phyloP scores from a whole-genome alignment of 108 stramenopile species.

The Cylindrotheca closterium region DNA sequence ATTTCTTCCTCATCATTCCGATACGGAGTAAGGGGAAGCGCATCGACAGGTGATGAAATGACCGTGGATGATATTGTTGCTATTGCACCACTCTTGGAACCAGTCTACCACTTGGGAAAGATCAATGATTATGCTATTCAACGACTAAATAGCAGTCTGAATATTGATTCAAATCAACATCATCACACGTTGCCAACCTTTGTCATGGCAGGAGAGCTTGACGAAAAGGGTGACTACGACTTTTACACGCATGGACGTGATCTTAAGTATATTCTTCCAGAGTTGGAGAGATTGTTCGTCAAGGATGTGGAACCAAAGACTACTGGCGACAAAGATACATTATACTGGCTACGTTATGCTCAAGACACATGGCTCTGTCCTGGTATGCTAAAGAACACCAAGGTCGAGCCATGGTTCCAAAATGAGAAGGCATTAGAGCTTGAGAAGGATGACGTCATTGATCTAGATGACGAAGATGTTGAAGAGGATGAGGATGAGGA shows the following conservation, averaged over 20 bases:
- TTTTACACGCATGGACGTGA: constrained; percentile 29
- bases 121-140: constrained; percentile 32
- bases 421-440: constrained; percentile 20
- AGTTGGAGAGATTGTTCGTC: constrained; percentile 16
- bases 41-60: constrained; percentile 26
- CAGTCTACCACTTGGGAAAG: constrained; percentile 36
- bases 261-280: constrained; percentile 20
- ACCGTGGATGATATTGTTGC: constrained; percentile 63
- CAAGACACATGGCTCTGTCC: constrained; percentile 18
- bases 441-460: constrained; percentile 13
- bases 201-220: constrained; percentile 22
- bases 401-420: constrained; percentile 21
- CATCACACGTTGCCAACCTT: constrained; percentile 16
- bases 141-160: constrained; percentile 23
- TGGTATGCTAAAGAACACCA: constrained; percentile 1
- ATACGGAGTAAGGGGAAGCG: constrained; percentile 43
- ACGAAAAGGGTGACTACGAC: constrained; percentile 15
- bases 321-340: constrained; percentile 14
- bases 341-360: constrained; percentile 36
- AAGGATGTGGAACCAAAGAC: constrained; percentile 1
- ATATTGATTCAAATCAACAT: constrained; percentile 15
- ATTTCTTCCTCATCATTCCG: constrained; percentile 36
- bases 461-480: constrained; percentile 11
- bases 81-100: constrained; percentile 58
- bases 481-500: constrained; percentile 7